Percentiles rank a stretch among this genome's conserved stretches.
phyloP scores from a whole-genome alignment of 169 alveolate species.

The Perkinsus olseni region DNA sequence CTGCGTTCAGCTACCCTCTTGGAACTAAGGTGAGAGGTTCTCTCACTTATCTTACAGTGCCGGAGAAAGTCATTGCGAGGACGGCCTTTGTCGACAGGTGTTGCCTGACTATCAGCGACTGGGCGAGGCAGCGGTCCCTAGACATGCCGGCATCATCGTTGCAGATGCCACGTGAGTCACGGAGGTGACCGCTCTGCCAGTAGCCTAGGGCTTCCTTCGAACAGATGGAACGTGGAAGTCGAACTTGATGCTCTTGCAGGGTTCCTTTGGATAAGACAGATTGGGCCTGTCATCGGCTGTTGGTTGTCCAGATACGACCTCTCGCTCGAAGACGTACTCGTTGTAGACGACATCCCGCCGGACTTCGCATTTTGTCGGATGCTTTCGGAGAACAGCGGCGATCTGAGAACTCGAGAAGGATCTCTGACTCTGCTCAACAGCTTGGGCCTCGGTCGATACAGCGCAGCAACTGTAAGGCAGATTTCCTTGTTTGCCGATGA shows the following conservation, averaged over 20 bases:
- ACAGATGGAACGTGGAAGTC: too few relatives aligned
- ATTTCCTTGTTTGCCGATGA: neutral
- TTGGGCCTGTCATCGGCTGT: too few relatives aligned
- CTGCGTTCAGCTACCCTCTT: too few relatives aligned
- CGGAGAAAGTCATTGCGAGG: neutral
- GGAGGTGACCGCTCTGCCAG: neutral
- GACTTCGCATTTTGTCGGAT: neutral
- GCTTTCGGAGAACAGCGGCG: neutral
- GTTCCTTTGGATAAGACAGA: too few relatives aligned
- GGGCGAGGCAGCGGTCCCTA: neutral
- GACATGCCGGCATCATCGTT: neutral
- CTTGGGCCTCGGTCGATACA: neutral
- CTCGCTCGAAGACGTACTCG: neutral
- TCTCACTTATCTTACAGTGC: too few relatives aligned
- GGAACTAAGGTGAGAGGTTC: too few relatives aligned
- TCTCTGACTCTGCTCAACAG: neutral
- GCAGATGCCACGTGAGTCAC: neutral
- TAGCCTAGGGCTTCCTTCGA: neutral
- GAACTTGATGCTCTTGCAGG: too few relatives aligned
- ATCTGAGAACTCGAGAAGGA: neutral
- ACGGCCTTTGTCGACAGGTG: neutral
- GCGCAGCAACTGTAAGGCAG: neutral
- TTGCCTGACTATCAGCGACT: neutral
- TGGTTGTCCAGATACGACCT: neutral
- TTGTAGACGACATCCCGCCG: neutral